A percentile compares a stretch with the other conserved stretches of the same genome.
Conservation (phyloP, 1,284 basidiomycete genomes). For the Leccinum cinnamomeum region DNA sequence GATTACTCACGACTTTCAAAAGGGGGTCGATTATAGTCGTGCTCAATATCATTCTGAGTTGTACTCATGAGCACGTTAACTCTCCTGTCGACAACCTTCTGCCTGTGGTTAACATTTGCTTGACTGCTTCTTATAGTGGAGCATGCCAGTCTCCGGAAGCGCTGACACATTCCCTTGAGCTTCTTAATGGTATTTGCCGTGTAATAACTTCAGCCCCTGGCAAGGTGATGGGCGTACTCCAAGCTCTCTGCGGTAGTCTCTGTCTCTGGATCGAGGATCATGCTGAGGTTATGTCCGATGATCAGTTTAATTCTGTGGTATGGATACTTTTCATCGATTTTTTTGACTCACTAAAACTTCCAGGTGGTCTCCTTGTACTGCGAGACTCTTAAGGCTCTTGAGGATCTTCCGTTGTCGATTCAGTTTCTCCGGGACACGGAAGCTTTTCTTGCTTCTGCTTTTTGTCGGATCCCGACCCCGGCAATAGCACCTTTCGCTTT, state of each 20-base stretch:
- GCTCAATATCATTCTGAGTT: slow-evolving; percentile 22
- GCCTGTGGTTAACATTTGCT: slow-evolving; percentile 27
- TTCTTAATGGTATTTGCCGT: slow-evolving; percentile 37
- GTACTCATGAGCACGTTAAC: slow-evolving; percentile 5
- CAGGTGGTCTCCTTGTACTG: slow-evolving; percentile 51
- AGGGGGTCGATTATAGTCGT: slow-evolving; percentile 26
- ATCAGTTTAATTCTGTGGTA: slow-evolving; percentile 51
- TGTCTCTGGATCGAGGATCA: slow-evolving; percentile 55
- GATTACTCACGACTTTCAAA: slow-evolving; percentile 11
- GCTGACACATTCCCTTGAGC: slow-evolving; percentile 33
- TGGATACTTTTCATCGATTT: slow-evolving; percentile 15
- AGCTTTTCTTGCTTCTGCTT: slow-evolving; percentile 47
- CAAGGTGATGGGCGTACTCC: slow-evolving; percentile 37
- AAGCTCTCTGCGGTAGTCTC: slow-evolving; percentile 40
- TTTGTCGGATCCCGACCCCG: slow-evolving; percentile 46
- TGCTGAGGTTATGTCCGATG: slow-evolving; percentile 37
- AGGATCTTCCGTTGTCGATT: slow-evolving; percentile 38
- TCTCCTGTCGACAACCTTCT: slow-evolving; percentile 21
- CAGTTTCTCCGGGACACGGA: slow-evolving; percentile 41
- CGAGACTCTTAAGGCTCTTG: slow-evolving; percentile 40
- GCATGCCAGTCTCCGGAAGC: slow-evolving; percentile 26
- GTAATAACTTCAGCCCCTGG: slow-evolving; percentile 31
- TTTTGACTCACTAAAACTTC: slow-evolving; percentile 4
- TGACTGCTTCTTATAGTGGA: slow-evolving; percentile 38
- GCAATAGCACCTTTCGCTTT: slow-evolving; percentile 52